phyloP scores from a whole-genome alignment of 768 basidiomycete species.

The Pulveroboletus sp. region DNA sequence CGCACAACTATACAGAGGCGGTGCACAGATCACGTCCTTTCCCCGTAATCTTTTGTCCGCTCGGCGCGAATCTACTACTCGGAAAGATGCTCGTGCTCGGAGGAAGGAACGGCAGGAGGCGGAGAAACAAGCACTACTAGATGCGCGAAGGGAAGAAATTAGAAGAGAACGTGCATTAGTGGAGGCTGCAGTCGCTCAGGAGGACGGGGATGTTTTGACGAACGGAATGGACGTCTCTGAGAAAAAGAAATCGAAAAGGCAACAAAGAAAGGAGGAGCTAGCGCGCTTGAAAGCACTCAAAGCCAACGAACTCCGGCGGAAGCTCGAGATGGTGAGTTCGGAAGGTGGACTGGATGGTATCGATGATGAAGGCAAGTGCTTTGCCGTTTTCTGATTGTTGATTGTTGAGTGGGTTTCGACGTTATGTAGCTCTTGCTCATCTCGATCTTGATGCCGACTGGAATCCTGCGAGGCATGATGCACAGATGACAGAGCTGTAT shows the following conservation, averaged over 20 bases:
- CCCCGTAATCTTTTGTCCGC: constrained; percentile 72
- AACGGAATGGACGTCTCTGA: constrained; percentile 64
- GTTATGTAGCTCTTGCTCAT: constrained; percentile 51
- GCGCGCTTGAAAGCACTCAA: constrained; percentile 81
- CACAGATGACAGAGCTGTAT: constrained; percentile 77
- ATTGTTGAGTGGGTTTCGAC: not conserved
- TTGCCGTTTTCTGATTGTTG: not conserved
- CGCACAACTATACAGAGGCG: constrained; percentile 46
- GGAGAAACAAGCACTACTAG: constrained; percentile 66
- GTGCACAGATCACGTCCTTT: constrained; percentile 63
- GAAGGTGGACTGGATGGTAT: constrained; percentile 58
- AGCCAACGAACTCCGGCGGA: constrained; percentile 74
- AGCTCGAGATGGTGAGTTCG: constrained; percentile 67
- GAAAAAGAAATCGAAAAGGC: constrained; percentile 23
- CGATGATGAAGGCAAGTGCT: constrained; percentile 23
- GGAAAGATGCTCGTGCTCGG: constrained; percentile 84
- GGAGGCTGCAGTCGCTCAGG: constrained; percentile 72
- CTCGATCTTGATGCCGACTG: constrained; percentile 91
- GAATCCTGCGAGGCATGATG: constrained; percentile 84
- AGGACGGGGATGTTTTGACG: constrained; percentile 32
- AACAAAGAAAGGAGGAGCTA: constrained; percentile 64
- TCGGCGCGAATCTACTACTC: constrained; percentile 69
- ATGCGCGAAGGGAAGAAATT: constrained; percentile 74
- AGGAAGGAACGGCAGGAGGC: constrained; percentile 70
- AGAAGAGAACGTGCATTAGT: constrained; percentile 61